Percentiles rank a stretch among this genome's conserved stretches.
Conservation (phyloP, 2,329 filamentous ascomycete species). For the Fusarium avenaceum region DNA sequence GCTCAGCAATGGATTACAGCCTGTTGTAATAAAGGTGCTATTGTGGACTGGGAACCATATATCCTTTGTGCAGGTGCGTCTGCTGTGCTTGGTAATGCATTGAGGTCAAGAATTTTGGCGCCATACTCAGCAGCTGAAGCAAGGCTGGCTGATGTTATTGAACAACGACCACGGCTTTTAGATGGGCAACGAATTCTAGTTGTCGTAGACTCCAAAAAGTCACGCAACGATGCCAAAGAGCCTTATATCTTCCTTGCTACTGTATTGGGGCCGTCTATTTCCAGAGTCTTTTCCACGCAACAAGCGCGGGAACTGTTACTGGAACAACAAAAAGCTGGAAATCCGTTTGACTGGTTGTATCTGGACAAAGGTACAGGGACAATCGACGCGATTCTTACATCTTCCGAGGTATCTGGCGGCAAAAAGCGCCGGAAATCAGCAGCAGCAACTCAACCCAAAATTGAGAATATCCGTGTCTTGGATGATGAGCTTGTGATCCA, state of each 20-base stretch:
- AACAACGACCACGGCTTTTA: conserved; percentile 72
- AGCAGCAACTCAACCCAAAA: conserved; percentile 44
- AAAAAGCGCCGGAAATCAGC: conserved; percentile 60
- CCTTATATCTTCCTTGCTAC: conserved; percentile 85
- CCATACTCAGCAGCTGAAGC: conserved; percentile 71
- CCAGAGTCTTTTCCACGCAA: conserved; percentile 73
- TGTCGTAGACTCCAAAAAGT: conserved; percentile 70
- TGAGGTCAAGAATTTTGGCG: conserved; percentile 78
- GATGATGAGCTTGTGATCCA: conserved; percentile 91
- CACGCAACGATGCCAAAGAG: conserved; percentile 73
- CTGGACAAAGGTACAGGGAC: conserved; percentile 75
- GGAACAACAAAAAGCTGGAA: conserved; percentile 61
- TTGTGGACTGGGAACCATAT: conserved; percentile 84
- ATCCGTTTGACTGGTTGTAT: conserved; percentile 82
- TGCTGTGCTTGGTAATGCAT: conserved; percentile 78
- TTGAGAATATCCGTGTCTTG: conserved; percentile 74
- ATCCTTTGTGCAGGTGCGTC: conserved; percentile 89
- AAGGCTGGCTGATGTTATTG: conserved; percentile 69
- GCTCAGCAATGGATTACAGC: conserved; percentile 84
- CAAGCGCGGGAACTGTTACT: conserved; percentile 73
- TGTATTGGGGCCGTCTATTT: conserved; percentile 80
- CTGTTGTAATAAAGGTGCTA: conserved; percentile 71
- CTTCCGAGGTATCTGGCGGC: conserved; percentile 41
- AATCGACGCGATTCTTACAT: conserved; percentile 63
- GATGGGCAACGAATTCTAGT: conserved; percentile 76